phyloP scores from a whole-genome alignment of 257 asterid species.

The Striga asiatica region DNA sequence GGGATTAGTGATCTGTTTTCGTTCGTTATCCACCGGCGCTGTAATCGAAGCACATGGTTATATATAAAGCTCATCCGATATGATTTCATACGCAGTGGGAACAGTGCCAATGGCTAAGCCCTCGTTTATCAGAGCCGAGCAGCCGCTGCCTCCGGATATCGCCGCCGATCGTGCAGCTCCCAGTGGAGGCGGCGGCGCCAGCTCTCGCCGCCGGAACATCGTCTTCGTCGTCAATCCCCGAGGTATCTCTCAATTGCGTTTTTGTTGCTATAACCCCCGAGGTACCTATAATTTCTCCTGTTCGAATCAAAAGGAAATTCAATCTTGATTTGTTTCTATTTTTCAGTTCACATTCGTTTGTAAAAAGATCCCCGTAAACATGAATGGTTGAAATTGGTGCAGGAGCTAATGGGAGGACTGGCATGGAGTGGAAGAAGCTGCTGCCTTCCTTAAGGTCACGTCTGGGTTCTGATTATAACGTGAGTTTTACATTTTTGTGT shows the following conservation, averaged over 20 bases:
- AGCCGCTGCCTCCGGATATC: slow-evolving; percentile 54
- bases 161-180: slow-evolving; percentile 32
- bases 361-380: neutral
- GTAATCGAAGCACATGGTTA: neutral
- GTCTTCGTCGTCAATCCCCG: slow-evolving; percentile 84
- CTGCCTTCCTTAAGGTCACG: slow-evolving; percentile 83
- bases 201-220: slow-evolving; percentile 71
- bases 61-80: slow-evolving; percentile 4
- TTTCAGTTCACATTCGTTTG: neutral
- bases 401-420: slow-evolving; percentile 97
- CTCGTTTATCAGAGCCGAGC: slow-evolving; percentile 51
- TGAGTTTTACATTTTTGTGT: slow-evolving; percentile 27
- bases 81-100: slow-evolving; percentile 37
- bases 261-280: too few species aligned
- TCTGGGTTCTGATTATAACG: slow-evolving; percentile 76
- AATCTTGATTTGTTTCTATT: neutral
- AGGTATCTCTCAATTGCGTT: slow-evolving; percentile 28
- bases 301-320: too few species aligned
- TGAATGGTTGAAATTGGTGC: slow-evolving; percentile 21
- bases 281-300: too few species aligned
- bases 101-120: slow-evolving; percentile 53
- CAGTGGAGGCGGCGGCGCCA: slow-evolving; percentile 23
- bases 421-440: slow-evolving; percentile 87
- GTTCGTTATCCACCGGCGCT: neutral
- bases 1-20: neutral